These are phyloP conservation scores for Rhodotorula mucilaginosa DNA, from an alignment of 1,284 basidiomycete genomes.

Conservation along the genomic window DNA sequence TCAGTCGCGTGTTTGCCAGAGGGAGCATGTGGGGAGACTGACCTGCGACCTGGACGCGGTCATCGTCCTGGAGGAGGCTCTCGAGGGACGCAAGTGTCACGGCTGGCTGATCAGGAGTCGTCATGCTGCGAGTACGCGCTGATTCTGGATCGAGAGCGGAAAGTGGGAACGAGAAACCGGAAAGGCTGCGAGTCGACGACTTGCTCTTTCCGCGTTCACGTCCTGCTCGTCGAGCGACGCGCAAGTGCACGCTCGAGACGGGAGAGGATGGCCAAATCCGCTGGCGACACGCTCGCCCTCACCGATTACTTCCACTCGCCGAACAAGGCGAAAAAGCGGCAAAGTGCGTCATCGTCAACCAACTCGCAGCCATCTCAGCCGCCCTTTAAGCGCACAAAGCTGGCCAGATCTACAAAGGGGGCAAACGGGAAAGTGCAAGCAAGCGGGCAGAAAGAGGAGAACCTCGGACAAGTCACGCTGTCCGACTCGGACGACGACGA, in stretches of 20 bases:
- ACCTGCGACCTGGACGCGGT: conserved; percentile 91
- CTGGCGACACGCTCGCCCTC: background rate
- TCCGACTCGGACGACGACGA: conserved; percentile 2
- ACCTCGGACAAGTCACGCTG: background rate
- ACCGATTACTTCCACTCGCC: background rate
- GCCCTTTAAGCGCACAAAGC: background rate
- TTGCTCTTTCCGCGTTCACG: too few relatives aligned
- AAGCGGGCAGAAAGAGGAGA: background rate
- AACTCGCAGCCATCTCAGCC: background rate
- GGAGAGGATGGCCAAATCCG: background rate
- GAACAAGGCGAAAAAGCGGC: background rate
- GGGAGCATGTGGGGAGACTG: conserved; percentile 36
- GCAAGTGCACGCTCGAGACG: background rate
- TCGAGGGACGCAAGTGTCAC: conserved; percentile 60
- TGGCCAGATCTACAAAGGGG: background rate
- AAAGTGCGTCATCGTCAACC: background rate
- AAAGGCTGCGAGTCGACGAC: too few relatives aligned
- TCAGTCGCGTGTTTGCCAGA: conserved; percentile 48
- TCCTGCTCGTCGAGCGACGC: too few relatives aligned
- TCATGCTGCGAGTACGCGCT: background rate
- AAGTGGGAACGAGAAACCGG: background rate
- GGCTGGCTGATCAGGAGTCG: background rate
- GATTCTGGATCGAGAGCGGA: background rate
- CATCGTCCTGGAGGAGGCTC: conserved; percentile 61
- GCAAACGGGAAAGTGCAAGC: too few relatives aligned